Conservation (phyloP, 805 yeast species). For the Phaffomyces opuntiae region DNA sequence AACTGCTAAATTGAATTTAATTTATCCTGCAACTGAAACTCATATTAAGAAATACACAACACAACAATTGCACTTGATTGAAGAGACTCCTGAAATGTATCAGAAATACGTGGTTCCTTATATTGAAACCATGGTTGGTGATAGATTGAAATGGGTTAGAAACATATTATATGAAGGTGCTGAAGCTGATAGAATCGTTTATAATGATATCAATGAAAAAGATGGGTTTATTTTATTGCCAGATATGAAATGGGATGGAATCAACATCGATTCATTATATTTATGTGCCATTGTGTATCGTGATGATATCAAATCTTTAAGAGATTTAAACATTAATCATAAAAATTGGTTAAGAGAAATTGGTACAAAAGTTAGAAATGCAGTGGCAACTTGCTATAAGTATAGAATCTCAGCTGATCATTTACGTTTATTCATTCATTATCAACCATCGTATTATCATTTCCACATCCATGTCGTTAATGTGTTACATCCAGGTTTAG, state of each 20-base stretch:
- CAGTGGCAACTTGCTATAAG: conserved; percentile 42
- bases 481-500: conserved; percentile 58
- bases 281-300: conserved; percentile 70
- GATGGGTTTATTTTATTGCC: conserved; percentile 75
- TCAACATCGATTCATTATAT: conserved; percentile 61
- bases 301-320: conserved; percentile 58
- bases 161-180: conserved; percentile 77
- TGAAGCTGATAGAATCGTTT: conserved; percentile 76
- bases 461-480: conserved; percentile 89
- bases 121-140: conserved; percentile 68
- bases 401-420: conserved; percentile 41
- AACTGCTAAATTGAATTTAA: conserved; percentile 63
- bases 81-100: conserved; percentile 81
- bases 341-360: conserved; percentile 49
- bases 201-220: conserved; percentile 39
- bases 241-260: conserved; percentile 95
- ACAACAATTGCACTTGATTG: conserved; percentile 53
- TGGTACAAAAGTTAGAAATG: conserved; percentile 35
- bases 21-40: conserved; percentile 83
- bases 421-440: conserved; percentile 76
- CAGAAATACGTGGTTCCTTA: conserved; percentile 58
- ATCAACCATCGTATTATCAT: conserved; percentile 95
- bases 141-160: conserved; percentile 80
- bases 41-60: conserved; percentile 73
- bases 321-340: conserved; percentile 64